These are phyloP conservation scores for Sordaria brevicollis DNA, from an alignment of 495 filamentous ascomycete species.

Conservation along the genomic window DNA sequence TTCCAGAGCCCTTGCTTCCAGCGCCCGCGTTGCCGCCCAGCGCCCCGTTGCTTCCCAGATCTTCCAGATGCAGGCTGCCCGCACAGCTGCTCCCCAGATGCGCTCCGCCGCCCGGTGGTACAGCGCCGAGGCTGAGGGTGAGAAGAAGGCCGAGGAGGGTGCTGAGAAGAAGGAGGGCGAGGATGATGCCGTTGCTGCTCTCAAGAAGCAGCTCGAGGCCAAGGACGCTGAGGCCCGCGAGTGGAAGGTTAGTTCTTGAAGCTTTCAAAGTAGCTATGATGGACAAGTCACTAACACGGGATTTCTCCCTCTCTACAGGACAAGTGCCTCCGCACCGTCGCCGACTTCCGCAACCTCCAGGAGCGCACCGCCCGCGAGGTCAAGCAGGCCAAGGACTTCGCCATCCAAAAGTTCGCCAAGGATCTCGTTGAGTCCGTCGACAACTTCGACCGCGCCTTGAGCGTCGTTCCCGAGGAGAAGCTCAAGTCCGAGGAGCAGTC, in stretches of 20 bases:
- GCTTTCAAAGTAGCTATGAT: background rate
- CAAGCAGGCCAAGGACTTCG: conserved; percentile 77
- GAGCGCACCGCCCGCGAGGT: conserved; percentile 88
- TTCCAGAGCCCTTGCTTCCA: conserved; percentile 26
- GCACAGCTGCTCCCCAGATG: conserved; percentile 13
- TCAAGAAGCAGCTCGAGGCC: conserved; percentile 63
- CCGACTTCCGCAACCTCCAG: conserved; percentile 95
- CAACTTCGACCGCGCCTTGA: conserved; percentile 88
- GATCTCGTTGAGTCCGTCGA: conserved; percentile 91
- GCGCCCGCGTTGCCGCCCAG: conserved; percentile 13
- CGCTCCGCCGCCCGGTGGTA: conserved; percentile 31
- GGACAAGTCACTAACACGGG: background rate
- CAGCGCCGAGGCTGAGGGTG: conserved; percentile 31
- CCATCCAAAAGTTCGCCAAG: conserved; percentile 86
- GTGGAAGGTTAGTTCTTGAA: conserved; percentile 58
- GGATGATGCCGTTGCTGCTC: conserved; percentile 24
- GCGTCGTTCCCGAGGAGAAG: conserved; percentile 64
- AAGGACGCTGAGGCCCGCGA: conserved; percentile 78
- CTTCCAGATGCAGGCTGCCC: conserved; percentile 16
- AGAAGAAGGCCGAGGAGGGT: conserved; percentile 13
- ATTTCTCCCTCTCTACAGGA: conserved; percentile 48
- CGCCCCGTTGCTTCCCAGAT: conserved; percentile 22
- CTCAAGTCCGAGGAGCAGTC: conserved; percentile 44
- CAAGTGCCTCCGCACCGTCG: conserved; percentile 82
- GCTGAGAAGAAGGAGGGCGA: conserved; percentile 19